These are phyloP conservation scores for Ceratocystis alfenasii DNA, from an alignment of 2,329 filamentous ascomycete genomes.

Conservation along the genomic window DNA sequence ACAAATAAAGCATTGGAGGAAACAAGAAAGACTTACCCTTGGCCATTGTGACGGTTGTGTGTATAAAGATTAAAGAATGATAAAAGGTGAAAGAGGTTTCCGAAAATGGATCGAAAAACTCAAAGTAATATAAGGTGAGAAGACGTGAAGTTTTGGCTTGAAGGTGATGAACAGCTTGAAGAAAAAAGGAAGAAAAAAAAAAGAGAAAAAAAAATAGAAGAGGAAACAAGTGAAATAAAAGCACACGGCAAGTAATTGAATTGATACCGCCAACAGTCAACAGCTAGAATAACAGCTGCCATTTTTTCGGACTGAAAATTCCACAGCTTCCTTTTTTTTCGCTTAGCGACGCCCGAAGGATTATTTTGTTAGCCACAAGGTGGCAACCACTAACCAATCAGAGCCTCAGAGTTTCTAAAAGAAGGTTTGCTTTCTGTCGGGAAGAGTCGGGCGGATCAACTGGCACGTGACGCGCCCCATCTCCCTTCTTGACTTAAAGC, in stretches of 20 bases:
- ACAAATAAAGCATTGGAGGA: not conserved
- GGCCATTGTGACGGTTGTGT: conserved; percentile 19
- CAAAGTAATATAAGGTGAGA: not conserved
- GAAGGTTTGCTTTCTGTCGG: conserved; percentile 7
- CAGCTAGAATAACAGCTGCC: not conserved
- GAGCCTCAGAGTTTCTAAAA: conserved; percentile 18
- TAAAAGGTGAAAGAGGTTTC: conserved; percentile 7
- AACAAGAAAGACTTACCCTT: conserved; percentile 19
- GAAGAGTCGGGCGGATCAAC: conserved; percentile 18
- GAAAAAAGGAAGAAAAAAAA: conserved; percentile 14
- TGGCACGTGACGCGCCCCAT: conserved; percentile 7
- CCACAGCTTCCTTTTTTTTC: not conserved
- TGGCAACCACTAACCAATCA: conserved; percentile 17
- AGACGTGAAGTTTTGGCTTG: conserved; percentile 1
- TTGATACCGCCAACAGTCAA: conserved; percentile 4
- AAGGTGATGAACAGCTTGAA: conserved; percentile 19
- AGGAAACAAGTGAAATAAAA: conserved; percentile 5
- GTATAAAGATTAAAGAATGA: conserved; percentile 15
- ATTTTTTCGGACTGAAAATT: not conserved
- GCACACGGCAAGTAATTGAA: not conserved
- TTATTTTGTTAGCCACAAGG: conserved; percentile 9
- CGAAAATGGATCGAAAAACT: conserved; percentile 11
- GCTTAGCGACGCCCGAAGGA: conserved; percentile 18
- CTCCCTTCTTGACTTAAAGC: not conserved
- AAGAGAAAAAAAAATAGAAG: not conserved